phyloP scores from a whole-genome alignment of 2,329 filamentous ascomycete species.

The Ascochyta pisi region DNA sequence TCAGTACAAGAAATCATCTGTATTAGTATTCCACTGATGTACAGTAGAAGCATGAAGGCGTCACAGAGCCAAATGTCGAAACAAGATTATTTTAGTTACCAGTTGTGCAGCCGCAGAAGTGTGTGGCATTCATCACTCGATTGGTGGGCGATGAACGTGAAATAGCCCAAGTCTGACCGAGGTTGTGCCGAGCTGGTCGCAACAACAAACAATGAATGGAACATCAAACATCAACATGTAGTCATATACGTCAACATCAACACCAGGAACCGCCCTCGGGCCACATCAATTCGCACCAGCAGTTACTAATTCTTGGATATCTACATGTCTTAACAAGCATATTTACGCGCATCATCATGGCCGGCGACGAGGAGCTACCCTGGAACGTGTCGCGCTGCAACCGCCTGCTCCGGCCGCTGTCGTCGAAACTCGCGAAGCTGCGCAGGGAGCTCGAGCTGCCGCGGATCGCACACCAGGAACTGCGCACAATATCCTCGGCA shows the following conservation, averaged over 20 bases:
- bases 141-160: slow-evolving; percentile 6
- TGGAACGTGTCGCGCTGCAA: slow-evolving; percentile 55
- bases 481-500: slow-evolving; percentile 29
- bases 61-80: no score
- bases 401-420: slow-evolving; percentile 51
- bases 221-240: not conserved
- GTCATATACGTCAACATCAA: not conserved
- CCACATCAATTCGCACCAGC: not conserved
- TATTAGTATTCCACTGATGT: no score
- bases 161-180: not conserved
- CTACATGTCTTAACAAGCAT: slow-evolving; percentile 12
- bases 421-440: slow-evolving; percentile 50
- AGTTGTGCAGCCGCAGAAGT: not conserved
- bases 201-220: slow-evolving; percentile 12
- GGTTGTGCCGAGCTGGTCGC: slow-evolving; percentile 2
- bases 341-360: slow-evolving; percentile 33
- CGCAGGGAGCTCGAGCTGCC: slow-evolving; percentile 42
- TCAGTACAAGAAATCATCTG: not conserved
- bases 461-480: slow-evolving; percentile 27
- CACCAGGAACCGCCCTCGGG: slow-evolving; percentile 2
- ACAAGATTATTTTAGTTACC: no score
- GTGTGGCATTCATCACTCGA: not conserved
- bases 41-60: no score
- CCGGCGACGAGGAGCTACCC: slow-evolving; percentile 41
- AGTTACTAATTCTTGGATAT: not conserved